Conservation (phyloP, 192 early-diverging fungal species). For the Coemansia sp. region DNA sequence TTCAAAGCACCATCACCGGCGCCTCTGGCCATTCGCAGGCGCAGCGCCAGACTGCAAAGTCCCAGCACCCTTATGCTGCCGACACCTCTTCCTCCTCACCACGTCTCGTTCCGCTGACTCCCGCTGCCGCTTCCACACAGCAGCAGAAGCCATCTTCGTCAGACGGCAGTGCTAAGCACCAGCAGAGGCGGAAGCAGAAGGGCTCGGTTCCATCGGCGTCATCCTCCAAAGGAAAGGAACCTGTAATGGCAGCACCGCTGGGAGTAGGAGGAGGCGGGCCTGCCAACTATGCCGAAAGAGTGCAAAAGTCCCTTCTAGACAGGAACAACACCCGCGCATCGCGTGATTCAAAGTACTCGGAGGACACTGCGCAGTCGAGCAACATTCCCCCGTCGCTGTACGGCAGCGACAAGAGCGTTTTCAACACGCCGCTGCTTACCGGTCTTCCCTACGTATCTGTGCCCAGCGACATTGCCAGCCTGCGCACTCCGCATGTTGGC, state of each 20-base stretch:
- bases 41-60: neutral
- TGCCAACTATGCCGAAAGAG: neutral
- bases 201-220: too few species aligned
- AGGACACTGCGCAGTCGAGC: conserved; percentile 43
- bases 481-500: conserved; percentile 26
- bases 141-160: too few species aligned
- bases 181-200: too few species aligned
- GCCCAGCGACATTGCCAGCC: conserved; percentile 47
- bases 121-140: neutral
- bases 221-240: neutral
- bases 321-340: conserved; percentile 20
- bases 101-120: conserved; percentile 36
- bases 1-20: neutral
- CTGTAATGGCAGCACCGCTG: neutral
- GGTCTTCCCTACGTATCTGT: conserved; percentile 41
- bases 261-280: neutral
- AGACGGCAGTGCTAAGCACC: too few species aligned
- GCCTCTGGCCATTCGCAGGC: neutral
- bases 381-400: conserved; percentile 52
- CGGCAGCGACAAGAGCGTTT: conserved; percentile 51
- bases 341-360: conserved; percentile 36
- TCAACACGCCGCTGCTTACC: conserved; percentile 45
- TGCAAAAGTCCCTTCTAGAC: conserved; percentile 1
- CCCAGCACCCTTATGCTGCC: too few species aligned
- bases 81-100: neutral